Evolutionary conservation across 1,284 basidiomycete species (phyloP).

Genomic region (Peniophora sp.): DNA sequence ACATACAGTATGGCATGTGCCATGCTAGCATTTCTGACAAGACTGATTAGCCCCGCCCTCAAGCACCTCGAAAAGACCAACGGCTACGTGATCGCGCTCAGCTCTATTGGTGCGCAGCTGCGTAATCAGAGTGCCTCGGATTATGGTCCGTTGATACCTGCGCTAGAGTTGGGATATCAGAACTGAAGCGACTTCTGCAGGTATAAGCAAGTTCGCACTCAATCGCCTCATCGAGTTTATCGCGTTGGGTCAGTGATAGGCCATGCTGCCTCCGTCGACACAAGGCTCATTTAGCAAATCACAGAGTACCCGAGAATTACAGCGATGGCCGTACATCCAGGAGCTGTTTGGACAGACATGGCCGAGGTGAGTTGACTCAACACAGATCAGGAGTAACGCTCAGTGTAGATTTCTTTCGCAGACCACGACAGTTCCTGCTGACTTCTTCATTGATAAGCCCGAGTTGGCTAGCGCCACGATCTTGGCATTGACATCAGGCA

Average conservation of each 20-base stretch:
- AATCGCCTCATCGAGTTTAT: not conserved
- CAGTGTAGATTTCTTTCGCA: not conserved
- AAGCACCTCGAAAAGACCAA: not conserved
- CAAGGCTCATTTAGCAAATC: not conserved
- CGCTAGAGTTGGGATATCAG: not conserved
- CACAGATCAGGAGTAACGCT: not conserved
- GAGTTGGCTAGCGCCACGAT: conserved; percentile 5
- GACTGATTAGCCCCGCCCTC: not conserved
- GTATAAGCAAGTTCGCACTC: not conserved
- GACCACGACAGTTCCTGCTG: not conserved
- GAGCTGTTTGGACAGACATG: not conserved
- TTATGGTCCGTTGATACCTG: not conserved
- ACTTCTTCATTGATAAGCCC: not conserved
- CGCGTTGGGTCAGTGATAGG: not conserved
- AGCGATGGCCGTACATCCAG: not conserved
- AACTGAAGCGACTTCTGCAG: not conserved
- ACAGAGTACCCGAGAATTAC: not conserved
- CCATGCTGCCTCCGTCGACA: not conserved
- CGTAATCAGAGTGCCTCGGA: not conserved
- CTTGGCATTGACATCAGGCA: conserved; percentile 6
- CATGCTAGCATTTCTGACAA: too few species aligned
- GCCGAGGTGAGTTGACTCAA: not conserved
- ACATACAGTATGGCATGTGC: too few species aligned
- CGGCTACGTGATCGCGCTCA: not conserved
- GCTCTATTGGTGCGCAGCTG: not conserved